These are phyloP conservation scores for Colletotrichum spaethianum DNA, from an alignment of 2,329 filamentous ascomycete genomes.

Conservation along the genomic window DNA sequence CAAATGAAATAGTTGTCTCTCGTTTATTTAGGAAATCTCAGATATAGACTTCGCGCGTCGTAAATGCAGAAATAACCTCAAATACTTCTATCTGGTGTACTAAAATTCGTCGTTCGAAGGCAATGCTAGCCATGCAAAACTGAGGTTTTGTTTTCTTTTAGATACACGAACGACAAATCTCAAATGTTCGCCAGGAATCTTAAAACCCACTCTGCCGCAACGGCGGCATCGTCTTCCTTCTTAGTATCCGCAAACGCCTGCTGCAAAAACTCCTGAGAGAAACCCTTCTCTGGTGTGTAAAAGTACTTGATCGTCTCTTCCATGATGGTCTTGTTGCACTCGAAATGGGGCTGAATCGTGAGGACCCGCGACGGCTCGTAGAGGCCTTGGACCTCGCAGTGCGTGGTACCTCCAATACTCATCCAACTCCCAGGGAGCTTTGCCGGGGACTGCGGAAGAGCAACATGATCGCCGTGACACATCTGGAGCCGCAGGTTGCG, in stretches of 20 bases:
- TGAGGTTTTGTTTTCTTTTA: background rate
- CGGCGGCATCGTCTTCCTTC: constrained; percentile 11
- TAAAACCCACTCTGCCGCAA: constrained; percentile 27
- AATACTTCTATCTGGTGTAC: no score
- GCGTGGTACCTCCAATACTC: constrained; percentile 57
- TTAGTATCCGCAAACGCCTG: constrained; percentile 21
- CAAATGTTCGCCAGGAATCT: constrained; percentile 6
- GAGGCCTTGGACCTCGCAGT: constrained; percentile 60
- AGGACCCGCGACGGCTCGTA: constrained; percentile 56
- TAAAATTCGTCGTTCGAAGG: background rate
- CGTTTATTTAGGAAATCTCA: no score
- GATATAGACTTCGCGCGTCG: no score
- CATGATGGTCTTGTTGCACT: constrained; percentile 59
- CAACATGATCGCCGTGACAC: constrained; percentile 61
- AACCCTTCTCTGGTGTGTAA: constrained; percentile 28
- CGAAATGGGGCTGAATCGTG: constrained; percentile 64
- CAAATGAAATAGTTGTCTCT: no score
- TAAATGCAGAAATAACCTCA: no score
- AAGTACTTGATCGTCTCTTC: constrained; percentile 45
- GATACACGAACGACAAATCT: background rate
- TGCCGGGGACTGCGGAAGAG: background rate
- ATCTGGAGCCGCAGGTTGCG: constrained; percentile 57
- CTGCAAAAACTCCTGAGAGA: constrained; percentile 15
- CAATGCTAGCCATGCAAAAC: background rate
- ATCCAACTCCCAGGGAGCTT: constrained; percentile 55